A percentile compares a stretch with the other conserved stretches of the same genome.
Conservation (phyloP, 129 eudicot genomes). For the Ambrosia trifida region DNA sequence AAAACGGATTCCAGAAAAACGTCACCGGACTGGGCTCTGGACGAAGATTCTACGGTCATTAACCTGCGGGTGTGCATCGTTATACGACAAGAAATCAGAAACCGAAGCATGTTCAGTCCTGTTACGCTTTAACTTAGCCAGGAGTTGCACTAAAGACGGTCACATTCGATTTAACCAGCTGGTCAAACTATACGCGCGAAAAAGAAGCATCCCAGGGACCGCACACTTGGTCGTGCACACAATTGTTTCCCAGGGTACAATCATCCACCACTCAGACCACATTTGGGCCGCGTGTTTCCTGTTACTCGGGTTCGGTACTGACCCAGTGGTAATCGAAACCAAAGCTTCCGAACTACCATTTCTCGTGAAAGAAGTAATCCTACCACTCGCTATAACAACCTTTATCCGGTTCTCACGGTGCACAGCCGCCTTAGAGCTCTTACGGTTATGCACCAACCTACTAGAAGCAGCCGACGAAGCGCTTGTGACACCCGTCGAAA, state of each 20-base stretch:
- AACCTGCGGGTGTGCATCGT: conserved; percentile 77
- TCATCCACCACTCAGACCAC: conserved; percentile 58
- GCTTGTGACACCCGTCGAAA: conserved; percentile 87
- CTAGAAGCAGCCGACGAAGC: conserved; percentile 91
- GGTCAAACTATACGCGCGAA: conserved; percentile 70
- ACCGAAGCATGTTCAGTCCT: conserved; percentile 78
- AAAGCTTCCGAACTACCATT: conserved; percentile 67
- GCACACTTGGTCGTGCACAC: conserved; percentile 87
- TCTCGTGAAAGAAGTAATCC: conserved; percentile 76
- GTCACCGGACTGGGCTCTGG: conserved; percentile 63
- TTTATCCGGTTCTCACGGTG: conserved; percentile 79
- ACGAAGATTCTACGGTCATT: conserved; percentile 61
- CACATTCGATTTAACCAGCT: conserved; percentile 67
- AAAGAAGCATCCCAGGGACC: conserved; percentile 63
- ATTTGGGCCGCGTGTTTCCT: conserved; percentile 95
- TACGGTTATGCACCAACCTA: conserved; percentile 72
- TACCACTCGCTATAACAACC: conserved; percentile 83
- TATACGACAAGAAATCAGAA: conserved; percentile 74
- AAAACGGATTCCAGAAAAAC: conserved; percentile 76
- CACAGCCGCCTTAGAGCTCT: conserved; percentile 74
- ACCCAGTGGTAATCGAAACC: conserved; percentile 69
- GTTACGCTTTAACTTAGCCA: conserved; percentile 77
- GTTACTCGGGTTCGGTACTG: conserved; percentile 76
- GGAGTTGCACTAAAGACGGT: conserved; percentile 70
- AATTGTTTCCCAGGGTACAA: conserved; percentile 52